Conservation (phyloP, 495 filamentous ascomycete genomes). For the Aspergillus diversus region DNA sequence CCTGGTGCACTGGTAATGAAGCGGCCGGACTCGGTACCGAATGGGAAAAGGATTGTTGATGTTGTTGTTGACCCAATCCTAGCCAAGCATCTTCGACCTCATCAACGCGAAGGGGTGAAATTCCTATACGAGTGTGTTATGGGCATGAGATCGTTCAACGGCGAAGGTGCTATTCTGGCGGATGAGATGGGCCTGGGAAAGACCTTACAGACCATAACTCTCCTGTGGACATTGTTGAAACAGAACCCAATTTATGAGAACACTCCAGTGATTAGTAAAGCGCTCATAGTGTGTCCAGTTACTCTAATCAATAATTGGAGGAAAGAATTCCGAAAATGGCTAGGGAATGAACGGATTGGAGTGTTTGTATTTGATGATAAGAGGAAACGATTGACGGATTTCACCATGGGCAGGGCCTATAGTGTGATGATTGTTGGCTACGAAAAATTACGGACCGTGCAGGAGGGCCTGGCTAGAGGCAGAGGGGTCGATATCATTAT, state of each 20-base stretch:
- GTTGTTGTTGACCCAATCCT: constrained; percentile 80
- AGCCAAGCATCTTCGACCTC: constrained; percentile 65
- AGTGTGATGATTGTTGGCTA: constrained; percentile 84
- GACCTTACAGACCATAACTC: constrained; percentile 76
- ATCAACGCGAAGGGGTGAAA: constrained; percentile 76
- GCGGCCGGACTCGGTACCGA: constrained; percentile 56
- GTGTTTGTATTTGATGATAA: constrained; percentile 74
- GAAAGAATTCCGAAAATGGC: constrained; percentile 80
- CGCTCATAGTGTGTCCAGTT: constrained; percentile 79
- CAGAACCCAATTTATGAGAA: constrained; percentile 73
- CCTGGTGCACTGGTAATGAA: constrained; percentile 72
- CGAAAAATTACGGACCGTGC: constrained; percentile 72
- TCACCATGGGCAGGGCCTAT: constrained; percentile 75
- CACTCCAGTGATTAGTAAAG: constrained; percentile 71
- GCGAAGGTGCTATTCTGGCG: constrained; percentile 76
- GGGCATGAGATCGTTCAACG: constrained; percentile 72
- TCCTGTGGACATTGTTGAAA: constrained; percentile 81
- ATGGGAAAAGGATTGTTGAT: constrained; percentile 72
- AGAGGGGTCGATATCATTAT: constrained; percentile 75
- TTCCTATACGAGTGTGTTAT: constrained; percentile 88
- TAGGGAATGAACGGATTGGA: constrained; percentile 76
- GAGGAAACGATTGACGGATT: constrained; percentile 69
- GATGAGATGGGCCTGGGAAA: constrained; percentile 87
- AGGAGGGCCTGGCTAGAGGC: constrained; percentile 67
- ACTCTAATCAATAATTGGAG: constrained; percentile 82